These are phyloP conservation scores for Eremothecium coryli DNA, from an alignment of 1,139 yeast genomes.

Conservation along the genomic window DNA sequence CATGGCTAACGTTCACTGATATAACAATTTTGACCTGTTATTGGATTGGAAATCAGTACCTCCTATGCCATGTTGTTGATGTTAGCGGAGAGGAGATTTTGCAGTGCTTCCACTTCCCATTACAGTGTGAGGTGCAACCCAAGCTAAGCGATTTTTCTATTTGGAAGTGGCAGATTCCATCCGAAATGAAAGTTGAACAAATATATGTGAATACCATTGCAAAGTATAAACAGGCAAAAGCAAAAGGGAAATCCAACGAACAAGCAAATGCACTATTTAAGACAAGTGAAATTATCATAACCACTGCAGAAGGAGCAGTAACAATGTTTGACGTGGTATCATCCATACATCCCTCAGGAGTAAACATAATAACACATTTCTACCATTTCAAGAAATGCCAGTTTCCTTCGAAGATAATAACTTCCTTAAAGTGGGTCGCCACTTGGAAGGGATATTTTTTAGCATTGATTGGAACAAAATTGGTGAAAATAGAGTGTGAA, in stretches of 20 bases:
- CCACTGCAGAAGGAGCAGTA: slow-evolving; percentile 12
- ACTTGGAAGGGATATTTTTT: slow-evolving; percentile 22
- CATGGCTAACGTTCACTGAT: slow-evolving; percentile 25
- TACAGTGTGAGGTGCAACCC: slow-evolving; percentile 14
- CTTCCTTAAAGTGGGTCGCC: slow-evolving; percentile 20
- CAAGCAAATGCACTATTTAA: slow-evolving; percentile 19
- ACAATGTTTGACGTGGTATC: slow-evolving; percentile 24
- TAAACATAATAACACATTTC: slow-evolving; percentile 21
- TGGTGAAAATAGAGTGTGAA: slow-evolving; percentile 16
- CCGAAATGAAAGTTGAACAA: slow-evolving; percentile 9
- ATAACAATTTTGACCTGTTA: slow-evolving; percentile 21
- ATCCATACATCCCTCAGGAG: slow-evolving; percentile 18
- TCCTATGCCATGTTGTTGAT: slow-evolving; percentile 22
- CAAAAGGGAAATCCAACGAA: slow-evolving; percentile 16
- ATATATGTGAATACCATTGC: slow-evolving; percentile 22
- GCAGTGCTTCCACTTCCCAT: slow-evolving; percentile 23
- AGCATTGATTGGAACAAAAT: slow-evolving; percentile 15
- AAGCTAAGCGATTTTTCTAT: slow-evolving; percentile 18
- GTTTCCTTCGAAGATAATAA: slow-evolving; percentile 12
- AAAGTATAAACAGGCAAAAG: slow-evolving; percentile 19
- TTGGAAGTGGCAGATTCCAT: slow-evolving; percentile 24
- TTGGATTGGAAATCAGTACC: slow-evolving; percentile 29
- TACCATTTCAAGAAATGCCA: slow-evolving; percentile 17
- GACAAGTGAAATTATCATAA: slow-evolving; percentile 25
- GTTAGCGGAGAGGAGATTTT: slow-evolving; percentile 18